These are phyloP conservation scores for Penicillium crystallinum DNA, from an alignment of 495 filamentous ascomycete species.

Conservation along the genomic window DNA sequence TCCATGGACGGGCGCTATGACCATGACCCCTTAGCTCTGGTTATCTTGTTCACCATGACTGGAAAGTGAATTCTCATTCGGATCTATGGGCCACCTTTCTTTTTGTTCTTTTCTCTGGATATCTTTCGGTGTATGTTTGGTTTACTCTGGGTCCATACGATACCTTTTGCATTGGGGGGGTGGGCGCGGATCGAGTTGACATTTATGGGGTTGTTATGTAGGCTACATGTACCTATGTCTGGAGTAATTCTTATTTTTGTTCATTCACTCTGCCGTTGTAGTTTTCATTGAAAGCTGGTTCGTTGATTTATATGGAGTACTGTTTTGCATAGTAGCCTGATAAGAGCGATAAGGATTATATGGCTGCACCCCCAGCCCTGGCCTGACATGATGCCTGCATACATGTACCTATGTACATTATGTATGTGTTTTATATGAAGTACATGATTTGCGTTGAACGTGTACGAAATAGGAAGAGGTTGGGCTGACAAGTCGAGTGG, in stretches of 20 bases:
- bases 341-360: background rate
- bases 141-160: background rate
- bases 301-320: background rate
- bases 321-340: background rate
- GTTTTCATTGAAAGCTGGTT: background rate
- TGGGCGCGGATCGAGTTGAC: constrained; percentile 2
- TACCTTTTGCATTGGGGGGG: constrained; percentile 9
- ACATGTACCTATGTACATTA: too few relatives aligned
- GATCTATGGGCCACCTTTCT: background rate
- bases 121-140: background rate
- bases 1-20: background rate
- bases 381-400: background rate
- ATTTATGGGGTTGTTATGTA: background rate
- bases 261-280: background rate
- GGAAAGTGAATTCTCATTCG: background rate
- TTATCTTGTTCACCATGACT: background rate
- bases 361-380: too few relatives aligned
- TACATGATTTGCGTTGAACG: background rate
- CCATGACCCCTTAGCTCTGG: background rate
- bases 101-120: background rate
- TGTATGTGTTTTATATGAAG: background rate
- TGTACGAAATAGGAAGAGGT: too few relatives aligned
- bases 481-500: too few relatives aligned
- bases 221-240: background rate
- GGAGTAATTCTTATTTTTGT: background rate